Evolutionary conservation across 2,329 filamentous ascomycete genomes (phyloP).

Genomic region (Didymella pinodella): DNA sequence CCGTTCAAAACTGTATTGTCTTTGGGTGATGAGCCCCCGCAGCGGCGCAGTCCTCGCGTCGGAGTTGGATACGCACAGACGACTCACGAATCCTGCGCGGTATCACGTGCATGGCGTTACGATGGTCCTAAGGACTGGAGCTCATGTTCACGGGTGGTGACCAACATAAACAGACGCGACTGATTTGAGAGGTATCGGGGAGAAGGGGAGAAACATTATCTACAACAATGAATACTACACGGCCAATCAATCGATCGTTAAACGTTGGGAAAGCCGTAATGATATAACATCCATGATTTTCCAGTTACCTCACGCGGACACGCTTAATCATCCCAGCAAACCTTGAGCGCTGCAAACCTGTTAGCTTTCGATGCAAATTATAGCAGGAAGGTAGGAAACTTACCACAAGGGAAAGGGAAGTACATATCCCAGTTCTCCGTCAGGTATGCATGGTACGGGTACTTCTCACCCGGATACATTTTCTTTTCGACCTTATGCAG

Average conservation of each 20-base stretch:
- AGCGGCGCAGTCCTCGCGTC: too few relatives aligned
- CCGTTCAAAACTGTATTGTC: too few relatives aligned
- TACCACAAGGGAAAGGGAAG: conserved; percentile 58
- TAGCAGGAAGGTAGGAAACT: conserved; percentile 36
- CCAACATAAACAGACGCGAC: not conserved
- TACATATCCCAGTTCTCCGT: conserved; percentile 58
- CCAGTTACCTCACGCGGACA: not conserved
- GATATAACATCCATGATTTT: not conserved
- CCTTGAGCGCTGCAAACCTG: conserved; percentile 35
- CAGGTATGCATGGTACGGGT: conserved; percentile 56
- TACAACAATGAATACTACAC: not conserved
- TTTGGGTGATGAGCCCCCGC: too few relatives aligned
- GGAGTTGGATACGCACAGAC: too few relatives aligned
- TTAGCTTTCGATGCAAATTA: conserved; percentile 17
- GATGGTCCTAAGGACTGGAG: too few relatives aligned
- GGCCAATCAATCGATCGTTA: not conserved
- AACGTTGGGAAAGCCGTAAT: not conserved
- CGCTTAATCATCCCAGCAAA: conserved; percentile 37
- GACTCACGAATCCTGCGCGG: too few relatives aligned
- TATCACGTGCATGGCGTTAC: too few relatives aligned
- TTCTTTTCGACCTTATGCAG: conserved; percentile 55
- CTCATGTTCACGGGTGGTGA: too few relatives aligned
- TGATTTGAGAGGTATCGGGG: not conserved
- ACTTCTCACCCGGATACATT: conserved; percentile 35
- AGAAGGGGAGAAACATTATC: not conserved